Evolutionary conservation across 2,329 filamentous ascomycete genomes (phyloP).

Genomic region (Verticillium tricorpus): DNA sequence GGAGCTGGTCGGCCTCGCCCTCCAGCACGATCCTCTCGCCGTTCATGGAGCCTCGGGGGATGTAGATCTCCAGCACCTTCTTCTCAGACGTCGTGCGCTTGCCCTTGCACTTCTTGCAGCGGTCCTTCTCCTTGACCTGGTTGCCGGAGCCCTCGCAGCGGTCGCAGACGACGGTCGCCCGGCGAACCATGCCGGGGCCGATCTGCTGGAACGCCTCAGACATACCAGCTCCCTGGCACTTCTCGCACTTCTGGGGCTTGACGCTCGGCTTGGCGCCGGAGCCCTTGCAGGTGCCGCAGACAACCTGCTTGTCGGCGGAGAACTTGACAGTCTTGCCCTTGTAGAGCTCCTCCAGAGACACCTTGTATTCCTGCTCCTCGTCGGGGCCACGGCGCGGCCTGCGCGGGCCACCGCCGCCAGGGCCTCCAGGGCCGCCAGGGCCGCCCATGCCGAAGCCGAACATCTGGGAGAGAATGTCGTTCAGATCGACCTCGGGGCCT

Average conservation of each 20-base stretch:
- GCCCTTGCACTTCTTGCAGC: conserved; percentile 98
- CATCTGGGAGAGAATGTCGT: conserved; percentile 92
- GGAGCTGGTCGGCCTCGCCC: conserved; percentile 90
- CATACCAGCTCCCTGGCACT: conserved; percentile 76
- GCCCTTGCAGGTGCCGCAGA: conserved; percentile 85
- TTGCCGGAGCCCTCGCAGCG: conserved; percentile 81
- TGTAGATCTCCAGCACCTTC: conserved; percentile 95
- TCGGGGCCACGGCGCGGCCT: conserved; percentile 69
- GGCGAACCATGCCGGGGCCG: conserved; percentile 80
- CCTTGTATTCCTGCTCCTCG: conserved; percentile 87
- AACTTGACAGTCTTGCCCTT: conserved; percentile 99
- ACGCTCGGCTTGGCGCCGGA: conserved; percentile 88
- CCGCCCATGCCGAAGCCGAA: conserved; percentile 72
- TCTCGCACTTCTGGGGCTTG: conserved; percentile 75
- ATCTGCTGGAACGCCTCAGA: conserved; percentile 77
- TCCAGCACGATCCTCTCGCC: conserved; percentile 87
- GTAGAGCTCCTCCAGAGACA: conserved; percentile 91
- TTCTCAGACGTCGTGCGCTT: conserved; percentile 80
- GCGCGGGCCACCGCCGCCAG: conserved; percentile 49
- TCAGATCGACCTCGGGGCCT: conserved; percentile 73
- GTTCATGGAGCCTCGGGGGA: conserved; percentile 79
- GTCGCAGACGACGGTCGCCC: conserved; percentile 74
- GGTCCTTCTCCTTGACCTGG: conserved; percentile 92
- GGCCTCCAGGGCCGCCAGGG: conserved; percentile 36
- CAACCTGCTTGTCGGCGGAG: conserved; percentile 86